Percentiles rank a stretch among this genome's conserved stretches.
Conservation (phyloP, 169 alveolate species). For the Babesia gibsoni region DNA sequence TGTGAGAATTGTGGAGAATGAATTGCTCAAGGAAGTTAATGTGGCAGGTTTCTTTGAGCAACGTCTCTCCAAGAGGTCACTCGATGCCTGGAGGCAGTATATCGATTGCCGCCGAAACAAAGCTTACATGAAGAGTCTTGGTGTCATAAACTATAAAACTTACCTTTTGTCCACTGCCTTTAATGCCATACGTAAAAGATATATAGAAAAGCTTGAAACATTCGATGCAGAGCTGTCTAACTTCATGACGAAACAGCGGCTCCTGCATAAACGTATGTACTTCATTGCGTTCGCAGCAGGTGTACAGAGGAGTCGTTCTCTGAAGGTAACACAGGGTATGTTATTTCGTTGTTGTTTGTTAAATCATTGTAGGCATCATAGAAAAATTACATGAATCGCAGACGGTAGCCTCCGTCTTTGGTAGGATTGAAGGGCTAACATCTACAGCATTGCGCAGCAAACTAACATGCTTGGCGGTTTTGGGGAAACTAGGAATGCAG, state of each 20-base stretch:
- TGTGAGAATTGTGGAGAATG: neutral
- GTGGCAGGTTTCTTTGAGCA: neutral
- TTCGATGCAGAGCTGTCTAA: constrained; percentile 4
- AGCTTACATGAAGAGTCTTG: neutral
- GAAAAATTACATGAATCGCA: neutral
- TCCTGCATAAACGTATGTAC: neutral
- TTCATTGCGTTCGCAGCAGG: constrained; percentile 2
- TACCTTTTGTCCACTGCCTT: neutral
- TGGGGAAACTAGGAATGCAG: neutral
- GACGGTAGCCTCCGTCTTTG: neutral
- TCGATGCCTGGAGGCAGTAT: constrained; percentile 6
- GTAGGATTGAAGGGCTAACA: neutral
- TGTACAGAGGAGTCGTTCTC: neutral
- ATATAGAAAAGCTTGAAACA: neutral
- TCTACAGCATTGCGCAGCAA: neutral
- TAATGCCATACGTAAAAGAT: neutral
- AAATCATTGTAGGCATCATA: neutral
- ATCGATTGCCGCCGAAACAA: neutral
- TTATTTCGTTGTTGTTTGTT: neutral
- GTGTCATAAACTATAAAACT: constrained; percentile 4
- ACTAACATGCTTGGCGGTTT: neutral
- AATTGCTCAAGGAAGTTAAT: neutral
- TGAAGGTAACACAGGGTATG: neutral
- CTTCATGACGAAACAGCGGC: neutral
- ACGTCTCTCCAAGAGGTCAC: neutral